A percentile compares a stretch with the other conserved stretches of the same genome.
phyloP scores from a whole-genome alignment of 371 early-diverging fungal genomes.

The Mucor ambiguus region DNA sequence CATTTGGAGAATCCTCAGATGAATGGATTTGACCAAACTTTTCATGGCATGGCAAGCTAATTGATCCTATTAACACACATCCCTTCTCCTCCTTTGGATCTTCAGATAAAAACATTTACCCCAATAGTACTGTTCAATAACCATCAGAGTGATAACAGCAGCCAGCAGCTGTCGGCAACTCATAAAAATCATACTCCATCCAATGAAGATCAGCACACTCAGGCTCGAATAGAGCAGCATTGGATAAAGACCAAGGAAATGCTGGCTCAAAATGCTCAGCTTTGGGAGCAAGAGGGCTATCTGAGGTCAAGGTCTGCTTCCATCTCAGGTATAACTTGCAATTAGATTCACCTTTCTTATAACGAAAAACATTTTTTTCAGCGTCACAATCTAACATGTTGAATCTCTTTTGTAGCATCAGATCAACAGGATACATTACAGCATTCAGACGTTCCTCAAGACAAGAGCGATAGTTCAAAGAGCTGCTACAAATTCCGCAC shows the following conservation, averaged over 20 bases:
- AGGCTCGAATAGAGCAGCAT: conserved; percentile 26
- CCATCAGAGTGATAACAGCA: not conserved
- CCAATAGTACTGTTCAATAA: conserved; percentile 12
- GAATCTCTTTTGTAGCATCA: not conserved
- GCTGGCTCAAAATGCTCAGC: conserved; percentile 38
- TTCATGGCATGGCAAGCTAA: not conserved
- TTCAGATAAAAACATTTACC: conserved; percentile 1
- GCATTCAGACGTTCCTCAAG: not conserved
- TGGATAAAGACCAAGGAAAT: conserved; percentile 32
- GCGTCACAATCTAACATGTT: not conserved
- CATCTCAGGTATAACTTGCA: conserved; percentile 10
- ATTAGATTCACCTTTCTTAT: not conserved
- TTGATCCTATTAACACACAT: not conserved
- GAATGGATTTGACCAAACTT: not conserved
- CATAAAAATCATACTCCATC: conserved; percentile 3
- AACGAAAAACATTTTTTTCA: conserved; percentile 1
- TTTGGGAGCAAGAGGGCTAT: conserved; percentile 33
- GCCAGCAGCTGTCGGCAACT: not conserved
- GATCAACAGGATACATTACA: not conserved
- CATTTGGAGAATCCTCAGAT: not conserved
- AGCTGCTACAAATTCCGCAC: not conserved
- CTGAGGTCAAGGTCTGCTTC: not conserved
- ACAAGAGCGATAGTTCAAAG: not conserved
- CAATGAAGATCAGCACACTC: not conserved
- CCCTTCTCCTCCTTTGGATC: not conserved